Evolutionary conservation across 176 grass and related monocot species (phyloP), one percentile per base, ranked within the genome.

Genomic region (Sorghum bicolor): DNA sequence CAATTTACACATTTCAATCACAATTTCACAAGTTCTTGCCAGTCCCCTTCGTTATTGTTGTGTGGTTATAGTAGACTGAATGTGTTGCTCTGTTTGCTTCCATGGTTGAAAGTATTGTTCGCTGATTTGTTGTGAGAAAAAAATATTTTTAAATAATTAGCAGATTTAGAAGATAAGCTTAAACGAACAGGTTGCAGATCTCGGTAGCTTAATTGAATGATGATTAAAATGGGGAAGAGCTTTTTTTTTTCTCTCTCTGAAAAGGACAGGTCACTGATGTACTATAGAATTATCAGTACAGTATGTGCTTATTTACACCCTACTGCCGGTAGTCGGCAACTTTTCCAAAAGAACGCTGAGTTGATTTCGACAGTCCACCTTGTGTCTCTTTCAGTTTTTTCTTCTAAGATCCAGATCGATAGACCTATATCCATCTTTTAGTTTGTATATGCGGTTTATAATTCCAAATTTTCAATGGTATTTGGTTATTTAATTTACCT

Each of bases 311-410:
- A 19, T 79, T 74, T 86, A 37, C 78, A 43, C 32, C 55, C 44
- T 64, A 33, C 65, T 6, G 6, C 78, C 41, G 4, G 43, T 20
- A 68, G 64, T 70, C 60, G 53, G 10, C 30, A 75, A 28, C 65
- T 90, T 76, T 70, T 85, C 30, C 39, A 58, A 79, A 84, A 69
- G 82, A 65, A 80, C 32, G 69, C 19, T 17, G 74, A 52, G 72
- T 70, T 80, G 80, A 90, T 74, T 28, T 72, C 37, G 75, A 90
- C 75, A 52, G 74, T 90, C 47, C 80, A 80, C 80, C 84, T 74
- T 63, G 84, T 64, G 89, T 80, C 89, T 29, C 62, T 83, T 62
- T 80, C 75, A 72, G 78, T 55, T 66, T 74, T 85, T 70, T 64
- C 60, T 69, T 29, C 73, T 58, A 78, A 73, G 67, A 83, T 78